These are phyloP conservation scores for Botrytis galanthina DNA, from an alignment of 2,329 filamentous ascomycete genomes.

Conservation along the genomic window DNA sequence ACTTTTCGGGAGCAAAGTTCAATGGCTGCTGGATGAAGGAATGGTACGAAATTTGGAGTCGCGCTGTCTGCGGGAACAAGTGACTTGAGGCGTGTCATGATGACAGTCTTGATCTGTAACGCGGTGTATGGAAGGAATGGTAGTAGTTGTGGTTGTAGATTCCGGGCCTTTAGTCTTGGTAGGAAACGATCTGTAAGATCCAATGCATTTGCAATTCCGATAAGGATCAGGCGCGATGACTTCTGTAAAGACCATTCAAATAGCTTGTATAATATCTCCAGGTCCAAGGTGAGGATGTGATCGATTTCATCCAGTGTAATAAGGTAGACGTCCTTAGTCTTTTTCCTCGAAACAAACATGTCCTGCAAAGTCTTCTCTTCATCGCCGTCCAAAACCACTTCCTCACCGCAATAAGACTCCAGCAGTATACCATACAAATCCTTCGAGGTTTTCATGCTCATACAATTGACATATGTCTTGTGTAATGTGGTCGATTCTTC, in stretches of 20 bases:
- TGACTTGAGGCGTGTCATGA: constrained; percentile 77
- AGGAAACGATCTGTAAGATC: constrained; percentile 94
- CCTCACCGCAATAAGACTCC: constrained; percentile 61
- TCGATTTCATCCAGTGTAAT: constrained; percentile 94
- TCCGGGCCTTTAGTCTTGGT: constrained; percentile 87
- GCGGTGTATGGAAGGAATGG: constrained; percentile 93
- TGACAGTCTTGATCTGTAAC: constrained; percentile 80
- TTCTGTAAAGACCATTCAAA: constrained; percentile 93
- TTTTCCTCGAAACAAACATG: constrained; percentile 66
- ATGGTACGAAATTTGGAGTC: constrained; percentile 66
- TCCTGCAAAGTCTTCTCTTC: constrained; percentile 66
- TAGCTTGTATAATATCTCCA: constrained; percentile 86
- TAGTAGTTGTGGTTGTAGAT: constrained; percentile 83
- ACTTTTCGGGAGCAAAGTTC: constrained; percentile 94
- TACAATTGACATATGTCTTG: constrained; percentile 88
- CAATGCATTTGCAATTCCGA: constrained; percentile 94
- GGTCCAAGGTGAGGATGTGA: constrained; percentile 82
- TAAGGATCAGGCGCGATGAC: constrained; percentile 73
- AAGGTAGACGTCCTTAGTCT: constrained; percentile 61
- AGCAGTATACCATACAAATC: constrained; percentile 81
- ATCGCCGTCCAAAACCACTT: constrained; percentile 61
- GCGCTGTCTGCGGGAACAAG: constrained; percentile 59
- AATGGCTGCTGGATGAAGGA: constrained; percentile 90
- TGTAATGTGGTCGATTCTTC: constrained; percentile 53
- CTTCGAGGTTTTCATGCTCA: constrained; percentile 86